Evolutionary conservation across 2,329 filamentous ascomycete species (phyloP), one percentile per base, ranked within the genome.

Genomic region (Cytospora schulzeri): DNA sequence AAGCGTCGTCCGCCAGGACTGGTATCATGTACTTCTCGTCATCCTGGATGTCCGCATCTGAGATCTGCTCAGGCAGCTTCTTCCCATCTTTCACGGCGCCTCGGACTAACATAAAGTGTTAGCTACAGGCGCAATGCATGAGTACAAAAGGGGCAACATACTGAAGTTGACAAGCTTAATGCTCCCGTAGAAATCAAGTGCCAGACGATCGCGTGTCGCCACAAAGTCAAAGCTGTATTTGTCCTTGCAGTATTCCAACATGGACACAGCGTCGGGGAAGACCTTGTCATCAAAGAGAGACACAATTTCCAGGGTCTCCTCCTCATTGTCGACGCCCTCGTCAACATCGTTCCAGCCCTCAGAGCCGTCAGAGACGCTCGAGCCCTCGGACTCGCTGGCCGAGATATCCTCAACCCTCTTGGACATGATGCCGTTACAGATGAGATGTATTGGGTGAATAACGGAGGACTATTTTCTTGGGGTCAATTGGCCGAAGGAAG

Each of bases 1-100:
- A 80, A 4, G 93, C 91, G 74, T 99, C 95, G 69, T 97, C 92
- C 65, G 95, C 89, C 9, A 99, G 78, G 4, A 93, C 88, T 0
- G 95, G 95, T 73, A 91, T 90, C 65, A 99, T 81, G 73, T 88
- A 96, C 19, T 60, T 60, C 68, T 85, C 83, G 68, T 98, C 94
- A 67, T 92, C 86, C n/a, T 87, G 83, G 67, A 97, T 88, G 29
- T 87, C 81, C 2, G 81, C 78, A 41, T 80, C 79, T 3, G 86
- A 81, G 64, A 91, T 87, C 52, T 89, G 77, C 64, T 84, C 81
- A 0, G 86, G 86, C 3, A 86, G 73, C 8, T 77, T 51, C 38
- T 75, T 70, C 51, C 79, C 78, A 45, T 82, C 78, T 60, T 79
- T 78, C 26, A 80, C 80, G 26, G 74, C 75, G 65, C 77, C 75